phyloP scores from a whole-genome alignment of 768 basidiomycete species.

The Tubosaeta sp. region DNA sequence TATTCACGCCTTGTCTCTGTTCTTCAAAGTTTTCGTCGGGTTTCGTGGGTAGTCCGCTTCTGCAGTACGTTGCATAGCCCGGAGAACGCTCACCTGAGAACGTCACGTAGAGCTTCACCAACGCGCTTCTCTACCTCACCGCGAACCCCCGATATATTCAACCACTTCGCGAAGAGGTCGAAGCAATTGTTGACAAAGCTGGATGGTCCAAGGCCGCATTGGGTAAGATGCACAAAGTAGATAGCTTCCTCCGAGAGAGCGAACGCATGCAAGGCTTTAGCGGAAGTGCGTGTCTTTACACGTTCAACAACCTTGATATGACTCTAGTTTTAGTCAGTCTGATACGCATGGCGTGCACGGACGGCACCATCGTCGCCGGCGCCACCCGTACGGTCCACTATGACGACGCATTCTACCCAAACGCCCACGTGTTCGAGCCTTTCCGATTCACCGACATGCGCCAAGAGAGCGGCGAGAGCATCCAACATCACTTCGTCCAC shows the following conservation, averaged over 20 bases:
- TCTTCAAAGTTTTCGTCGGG: not conserved
- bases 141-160: slow-evolving; percentile 31
- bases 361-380: slow-evolving; percentile 26
- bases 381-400: slow-evolving; percentile 20
- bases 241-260: slow-evolving; percentile 39
- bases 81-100: not conserved
- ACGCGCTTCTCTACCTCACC: slow-evolving; percentile 34
- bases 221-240: slow-evolving; percentile 31
- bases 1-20: not conserved
- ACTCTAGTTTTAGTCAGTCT: slow-evolving; percentile 22
- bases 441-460: slow-evolving; percentile 44
- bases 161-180: slow-evolving; percentile 37
- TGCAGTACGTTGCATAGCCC: slow-evolving; percentile 2
- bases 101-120: slow-evolving; percentile 26
- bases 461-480: slow-evolving; percentile 28
- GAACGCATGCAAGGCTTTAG: slow-evolving; percentile 30
- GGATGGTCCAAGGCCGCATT: slow-evolving; percentile 28
- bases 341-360: slow-evolving; percentile 29
- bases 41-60: slow-evolving; percentile 17
- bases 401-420: slow-evolving; percentile 25
- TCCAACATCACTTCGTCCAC: slow-evolving; percentile 34
- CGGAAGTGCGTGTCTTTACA: slow-evolving; percentile 13
- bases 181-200: slow-evolving; percentile 22
- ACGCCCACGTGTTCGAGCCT: slow-evolving; percentile 39
- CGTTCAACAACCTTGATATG: not conserved